These are phyloP conservation scores for Albizia julibrissin DNA, from an alignment of 306 rosid species.

Conservation along the genomic window DNA sequence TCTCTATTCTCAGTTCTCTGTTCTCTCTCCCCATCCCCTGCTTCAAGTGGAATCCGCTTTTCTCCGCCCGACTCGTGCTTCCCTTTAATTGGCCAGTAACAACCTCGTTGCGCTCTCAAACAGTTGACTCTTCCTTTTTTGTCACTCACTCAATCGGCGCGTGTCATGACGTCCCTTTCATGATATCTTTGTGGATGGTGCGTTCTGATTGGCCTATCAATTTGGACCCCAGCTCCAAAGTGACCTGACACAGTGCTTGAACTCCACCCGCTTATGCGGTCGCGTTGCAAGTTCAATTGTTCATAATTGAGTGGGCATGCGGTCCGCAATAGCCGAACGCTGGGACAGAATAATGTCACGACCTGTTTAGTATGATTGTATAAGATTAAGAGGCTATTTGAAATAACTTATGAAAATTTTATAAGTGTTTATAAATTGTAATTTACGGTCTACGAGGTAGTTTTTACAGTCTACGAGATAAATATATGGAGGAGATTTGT, in stretches of 20 bases:
- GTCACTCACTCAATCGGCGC: not conserved
- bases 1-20: constrained; percentile 26
- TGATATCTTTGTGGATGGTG: not conserved
- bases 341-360: not conserved
- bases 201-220: not conserved
- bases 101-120: constrained; percentile 11
- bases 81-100: constrained; percentile 26
- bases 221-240: no score
- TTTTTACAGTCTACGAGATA: no score
- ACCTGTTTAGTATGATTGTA: no score
- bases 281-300: not conserved
- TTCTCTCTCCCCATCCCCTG: not conserved
- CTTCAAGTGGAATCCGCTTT: constrained; percentile 39
- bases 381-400: no score
- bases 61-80: constrained; percentile 39
- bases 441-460: no score
- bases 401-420: no score
- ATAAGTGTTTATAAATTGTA: no score
- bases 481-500: no score
- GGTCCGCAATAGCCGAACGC: not conserved
- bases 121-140: not conserved
- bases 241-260: not conserved
- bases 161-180: not conserved
- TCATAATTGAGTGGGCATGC: not conserved
- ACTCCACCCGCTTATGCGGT: not conserved